Evolutionary conservation across 805 yeast species (phyloP).

Genomic region (Candida vartiovaarae): DNA sequence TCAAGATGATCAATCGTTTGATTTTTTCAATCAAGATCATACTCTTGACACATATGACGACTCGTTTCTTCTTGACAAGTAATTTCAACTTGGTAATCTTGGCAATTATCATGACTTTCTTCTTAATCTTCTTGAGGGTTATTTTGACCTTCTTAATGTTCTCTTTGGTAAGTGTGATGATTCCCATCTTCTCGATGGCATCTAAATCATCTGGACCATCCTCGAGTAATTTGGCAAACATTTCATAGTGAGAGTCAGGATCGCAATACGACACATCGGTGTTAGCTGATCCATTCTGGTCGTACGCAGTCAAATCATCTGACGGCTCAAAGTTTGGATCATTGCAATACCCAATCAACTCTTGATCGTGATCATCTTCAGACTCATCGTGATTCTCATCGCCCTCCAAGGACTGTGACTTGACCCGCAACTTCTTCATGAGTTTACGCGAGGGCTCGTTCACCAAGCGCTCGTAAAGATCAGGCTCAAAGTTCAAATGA

Average conservation of each 20-base stretch:
- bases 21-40: conserved; percentile 19
- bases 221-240: conserved; percentile 2
- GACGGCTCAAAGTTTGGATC: not conserved
- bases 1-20: conserved; percentile 11
- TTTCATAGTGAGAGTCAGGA: conserved; percentile 7
- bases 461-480: conserved; percentile 1
- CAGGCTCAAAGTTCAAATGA: conserved; percentile 1
- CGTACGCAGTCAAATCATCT: too few relatives aligned
- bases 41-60: conserved; percentile 12
- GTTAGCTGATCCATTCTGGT: too few relatives aligned
- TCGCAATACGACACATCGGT: conserved; percentile 2
- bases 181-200: conserved; percentile 9
- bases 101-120: conserved; percentile 10
- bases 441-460: conserved; percentile 3
- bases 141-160: conserved; percentile 12
- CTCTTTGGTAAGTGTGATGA: conserved; percentile 6
- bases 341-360: not conserved
- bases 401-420: too few relatives aligned
- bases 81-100: conserved; percentile 18
- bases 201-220: conserved; percentile 8
- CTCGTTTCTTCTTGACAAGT: conserved; percentile 8
- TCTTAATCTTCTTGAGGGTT: conserved; percentile 8
- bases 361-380: not conserved
- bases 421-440: not conserved
- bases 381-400: not conserved